A percentile compares a stretch with the other conserved stretches of the same genome.
These are phyloP conservation scores for Solanum habrochaites DNA, from an alignment of 257 asterid genomes.

Conservation along the genomic window DNA sequence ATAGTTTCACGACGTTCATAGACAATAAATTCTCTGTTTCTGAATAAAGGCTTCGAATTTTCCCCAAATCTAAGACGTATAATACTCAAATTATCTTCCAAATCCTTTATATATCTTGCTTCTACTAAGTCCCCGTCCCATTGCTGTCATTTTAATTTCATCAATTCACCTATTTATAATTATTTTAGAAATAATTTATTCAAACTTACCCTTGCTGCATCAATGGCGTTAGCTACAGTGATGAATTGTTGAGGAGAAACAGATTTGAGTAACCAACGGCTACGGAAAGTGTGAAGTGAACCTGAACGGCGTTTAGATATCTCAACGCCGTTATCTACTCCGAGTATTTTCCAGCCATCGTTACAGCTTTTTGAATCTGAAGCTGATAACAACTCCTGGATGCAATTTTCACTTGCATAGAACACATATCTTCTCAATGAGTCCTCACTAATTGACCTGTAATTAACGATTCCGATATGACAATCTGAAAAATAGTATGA, in stretches of 20 bases:
- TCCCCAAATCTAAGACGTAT: conserved; percentile 73
- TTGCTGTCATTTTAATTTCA: conserved; percentile 28
- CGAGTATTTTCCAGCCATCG: conserved; percentile 66
- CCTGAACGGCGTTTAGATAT: conserved; percentile 66
- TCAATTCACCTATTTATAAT: background rate
- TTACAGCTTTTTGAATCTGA: conserved; percentile 41
- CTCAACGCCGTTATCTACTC: conserved; percentile 60
- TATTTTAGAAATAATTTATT: background rate
- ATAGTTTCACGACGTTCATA: conserved; percentile 84
- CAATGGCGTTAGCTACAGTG: conserved; percentile 77
- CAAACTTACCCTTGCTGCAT: conserved; percentile 65
- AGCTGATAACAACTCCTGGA: conserved; percentile 78
- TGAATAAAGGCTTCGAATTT: conserved; percentile 68
- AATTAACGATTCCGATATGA: background rate
- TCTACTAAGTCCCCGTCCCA: conserved; percentile 84
- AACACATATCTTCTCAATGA: conserved; percentile 73
- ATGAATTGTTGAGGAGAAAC: conserved; percentile 72
- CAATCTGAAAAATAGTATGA: background rate
- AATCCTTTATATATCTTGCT: conserved; percentile 64
- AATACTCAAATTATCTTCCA: conserved; percentile 73
- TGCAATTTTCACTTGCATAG: conserved; percentile 86
- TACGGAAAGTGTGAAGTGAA: conserved; percentile 68
- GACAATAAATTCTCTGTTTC: conserved; percentile 86
- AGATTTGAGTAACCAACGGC: conserved; percentile 60
- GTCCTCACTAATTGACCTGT: conserved; percentile 92